Base-by-base conservation (phyloP, 108 stramenopile species). In the Fistulifera pelliculosa region DNA sequence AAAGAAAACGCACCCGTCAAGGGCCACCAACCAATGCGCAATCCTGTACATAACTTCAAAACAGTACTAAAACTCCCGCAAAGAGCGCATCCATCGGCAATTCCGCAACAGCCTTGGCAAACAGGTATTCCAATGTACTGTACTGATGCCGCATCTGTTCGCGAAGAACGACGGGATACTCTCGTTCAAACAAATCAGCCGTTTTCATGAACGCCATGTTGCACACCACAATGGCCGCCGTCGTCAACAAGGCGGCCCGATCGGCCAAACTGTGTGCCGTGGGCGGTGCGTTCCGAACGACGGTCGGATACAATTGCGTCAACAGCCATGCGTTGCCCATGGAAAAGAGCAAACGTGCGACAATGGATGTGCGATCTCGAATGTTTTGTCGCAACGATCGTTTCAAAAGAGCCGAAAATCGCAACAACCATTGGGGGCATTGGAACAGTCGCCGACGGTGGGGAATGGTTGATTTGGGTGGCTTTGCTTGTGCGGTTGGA, bases 151-250 rank as follows among this genome's bases (percentile, higher is more conserved):
- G 57, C 66, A 73, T 79, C 56, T 81, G 77, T 52, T 93, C 92
- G 0, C 92, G 83, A 43, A 62, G 61, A 0, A 93, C 85, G 1
- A 93, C 83, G 17, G 72, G 61, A 40, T 76, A 64, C 69, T 93
- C 92, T 54, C 69, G 71, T 4, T 79, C 81, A 59, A 93, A 89
- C 18, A 89, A 39, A 25, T 81, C 76, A 21, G 89, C 56, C 19
- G 87, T 83, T 50, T 89, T 89, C 85, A 89, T 83, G 41, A 89
- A 48, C 2, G 79, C 66, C 75, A 90, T 82, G 69, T 69, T 73
- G 41, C 58, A 60, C 79, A 87, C 83, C 44, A 83, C 87, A 48
- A 92, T 76, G 14, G 83, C 79, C 10, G 71, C 81, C 68, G 80
- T 87, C 0, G 83, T 72, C 8, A 92, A 65, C 28, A 92, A 56